Base-by-base conservation (phyloP, 768 basidiomycete genomes). In the Melanogaster broomeanus region DNA sequence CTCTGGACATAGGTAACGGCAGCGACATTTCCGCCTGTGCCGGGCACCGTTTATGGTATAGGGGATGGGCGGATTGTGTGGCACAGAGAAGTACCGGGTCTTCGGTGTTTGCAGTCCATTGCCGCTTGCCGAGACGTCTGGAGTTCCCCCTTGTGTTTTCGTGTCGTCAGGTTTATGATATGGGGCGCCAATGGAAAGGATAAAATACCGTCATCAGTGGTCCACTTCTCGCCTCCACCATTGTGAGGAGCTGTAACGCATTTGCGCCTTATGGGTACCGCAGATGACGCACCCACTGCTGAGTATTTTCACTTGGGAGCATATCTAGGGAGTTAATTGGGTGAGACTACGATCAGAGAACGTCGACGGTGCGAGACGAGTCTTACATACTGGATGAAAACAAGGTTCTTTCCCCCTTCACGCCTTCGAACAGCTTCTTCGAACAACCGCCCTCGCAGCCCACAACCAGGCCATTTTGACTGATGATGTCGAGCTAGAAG, bases 71-170 rank as follows among this genome's bases (percentile, higher is more conserved):
- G 92, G 2, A 90, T 66, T 8, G 0, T 96, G 94, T 9, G 94
- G 93, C 2, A 74, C 66, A 4, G 93, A 90, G 72, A 79, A 90
- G 72, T 91, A 98, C 0, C 90, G 88, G 11, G 97, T 96, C 64
- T 96, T 67, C 97, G 93, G 51, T 91, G 84, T 61, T 98, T 98
- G 95, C 96, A 99, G 65, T 99, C 94, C 43, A 76, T 81, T 1
- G 98, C 69, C 21, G 97, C 79, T 15, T 87, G 83, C 28, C 91
- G 85, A 0, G 28, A 95, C 68, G 67, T 98, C 93, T 2, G 96
- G 95, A 0, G 93, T 88, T 42, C 96, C 96, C 25, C 94, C 94
- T 88, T 91, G 57, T 30, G 2, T 4, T 6, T 6, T 4, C 8
- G 34, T 22, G 25, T 51, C 43, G 55, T 27, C 24, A n/a, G 18